phyloP scores from a whole-genome alignment of 108 stramenopile species.

The Chaetoceros tenuissimus region DNA sequence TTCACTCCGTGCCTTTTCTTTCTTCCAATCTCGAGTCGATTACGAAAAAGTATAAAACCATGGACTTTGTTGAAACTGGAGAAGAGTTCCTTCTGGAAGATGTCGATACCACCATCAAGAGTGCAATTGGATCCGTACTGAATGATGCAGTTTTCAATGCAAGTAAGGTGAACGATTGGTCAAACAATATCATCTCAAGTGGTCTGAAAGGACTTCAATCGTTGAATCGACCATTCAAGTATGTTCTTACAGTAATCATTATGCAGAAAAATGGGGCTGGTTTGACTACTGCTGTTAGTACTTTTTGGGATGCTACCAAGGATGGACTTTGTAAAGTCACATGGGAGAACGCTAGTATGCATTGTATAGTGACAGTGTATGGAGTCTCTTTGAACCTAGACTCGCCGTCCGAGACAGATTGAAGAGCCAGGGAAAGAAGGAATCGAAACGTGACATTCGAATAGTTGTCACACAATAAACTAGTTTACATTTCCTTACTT shows the following conservation, averaged over 20 bases:
- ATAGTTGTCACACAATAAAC: too few species aligned
- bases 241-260: slow-evolving; percentile 61
- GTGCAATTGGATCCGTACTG: slow-evolving; percentile 46
- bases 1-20: too few species aligned
- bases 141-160: slow-evolving; percentile 38
- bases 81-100: slow-evolving; percentile 42
- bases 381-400: slow-evolving; percentile 51
- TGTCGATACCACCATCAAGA: slow-evolving; percentile 57
- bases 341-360: slow-evolving; percentile 72
- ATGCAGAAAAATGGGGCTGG: slow-evolving; percentile 84
- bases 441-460: too few species aligned
- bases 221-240: slow-evolving; percentile 74
- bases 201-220: slow-evolving; percentile 67
- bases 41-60: too few species aligned
- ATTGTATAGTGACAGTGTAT: slow-evolving; percentile 68
- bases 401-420: slow-evolving; percentile 20
- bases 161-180: slow-evolving; percentile 57
- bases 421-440: too few species aligned
- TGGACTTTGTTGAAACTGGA: background rate
- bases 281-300: slow-evolving; percentile 54
- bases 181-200: slow-evolving; percentile 57
- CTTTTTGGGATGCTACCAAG: slow-evolving; percentile 58
- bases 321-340: slow-evolving; percentile 53
- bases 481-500: too few species aligned
- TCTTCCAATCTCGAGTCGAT: too few species aligned